Conservation (phyloP, 23 red algal genomes). For the Agarophyton chilense region DNA sequence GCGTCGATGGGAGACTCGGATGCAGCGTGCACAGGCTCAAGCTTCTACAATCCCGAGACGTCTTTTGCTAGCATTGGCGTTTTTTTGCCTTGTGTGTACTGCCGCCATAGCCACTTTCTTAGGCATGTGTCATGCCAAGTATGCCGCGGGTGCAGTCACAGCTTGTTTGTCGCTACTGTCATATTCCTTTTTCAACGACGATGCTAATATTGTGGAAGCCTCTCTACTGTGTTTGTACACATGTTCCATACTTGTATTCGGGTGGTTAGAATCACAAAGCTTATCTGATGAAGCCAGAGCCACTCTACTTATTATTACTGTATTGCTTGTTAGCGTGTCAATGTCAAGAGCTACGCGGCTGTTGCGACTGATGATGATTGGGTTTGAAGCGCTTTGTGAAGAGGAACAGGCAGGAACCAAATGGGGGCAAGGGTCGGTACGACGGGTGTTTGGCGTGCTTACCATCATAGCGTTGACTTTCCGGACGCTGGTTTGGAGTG, state of each 20-base stretch:
- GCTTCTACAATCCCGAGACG: neutral
- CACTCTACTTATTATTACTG: constrained; percentile 2
- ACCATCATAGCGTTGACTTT: constrained; percentile 34
- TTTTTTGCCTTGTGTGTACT: neutral
- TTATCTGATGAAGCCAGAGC: constrained; percentile 23
- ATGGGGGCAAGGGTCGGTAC: constrained; percentile 25
- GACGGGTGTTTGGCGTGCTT: neutral
- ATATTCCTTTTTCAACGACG: constrained; percentile 21
- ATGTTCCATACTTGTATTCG: neutral
- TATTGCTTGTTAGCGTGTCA: neutral
- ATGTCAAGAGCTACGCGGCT: constrained; percentile 36
- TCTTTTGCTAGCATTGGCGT: constrained; percentile 11
- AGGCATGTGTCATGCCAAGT: neutral
- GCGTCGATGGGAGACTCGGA: neutral
- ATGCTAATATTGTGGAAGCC: constrained; percentile 28
- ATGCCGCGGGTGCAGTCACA: neutral
- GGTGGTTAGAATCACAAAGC: neutral
- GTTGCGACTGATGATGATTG: constrained; percentile 21
- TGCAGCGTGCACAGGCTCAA: neutral
- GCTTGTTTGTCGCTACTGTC: constrained; percentile 5
- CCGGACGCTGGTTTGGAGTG: constrained; percentile 29
- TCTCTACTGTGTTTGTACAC: constrained; percentile 26
- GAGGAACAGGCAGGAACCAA: neutral
- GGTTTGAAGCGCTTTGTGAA: constrained; percentile 14
- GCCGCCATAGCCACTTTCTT: neutral